These are phyloP conservation scores for Sclerotinia glacialis DNA, from an alignment of 2,329 filamentous ascomycete species.

Conservation along the genomic window DNA sequence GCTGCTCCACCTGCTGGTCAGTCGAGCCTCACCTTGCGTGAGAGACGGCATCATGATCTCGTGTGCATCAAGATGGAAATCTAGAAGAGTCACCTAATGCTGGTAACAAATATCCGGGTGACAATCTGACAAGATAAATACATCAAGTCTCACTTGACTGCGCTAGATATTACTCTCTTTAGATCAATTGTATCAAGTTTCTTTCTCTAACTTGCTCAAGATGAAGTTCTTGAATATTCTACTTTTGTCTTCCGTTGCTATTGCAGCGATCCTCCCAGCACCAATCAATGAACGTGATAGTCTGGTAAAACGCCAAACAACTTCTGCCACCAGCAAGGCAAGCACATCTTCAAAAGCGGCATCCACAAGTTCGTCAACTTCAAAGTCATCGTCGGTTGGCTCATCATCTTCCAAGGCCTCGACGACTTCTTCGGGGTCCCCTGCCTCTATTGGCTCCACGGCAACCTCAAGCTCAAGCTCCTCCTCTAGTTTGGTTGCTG, in stretches of 20 bases:
- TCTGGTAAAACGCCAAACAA: conserved; percentile 1
- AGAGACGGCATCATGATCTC: conserved; percentile 14
- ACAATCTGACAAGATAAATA: conserved; percentile 19
- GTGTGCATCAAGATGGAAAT: conserved; percentile 8
- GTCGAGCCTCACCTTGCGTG: conserved; percentile 18
- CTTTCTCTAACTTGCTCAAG: conserved; percentile 21
- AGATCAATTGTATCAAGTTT: conserved; percentile 18
- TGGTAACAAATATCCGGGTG: background rate
- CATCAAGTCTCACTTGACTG: conserved; percentile 13
- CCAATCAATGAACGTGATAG: conserved; percentile 13
- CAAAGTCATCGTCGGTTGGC: background rate
- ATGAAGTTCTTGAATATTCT: conserved; percentile 22
- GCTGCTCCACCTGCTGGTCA: conserved; percentile 1
- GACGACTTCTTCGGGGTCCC: conserved; percentile 6
- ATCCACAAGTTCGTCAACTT: conserved; percentile 2
- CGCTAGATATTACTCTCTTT: conserved; percentile 15
- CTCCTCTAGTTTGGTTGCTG: conserved; percentile 19
- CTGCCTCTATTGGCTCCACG: background rate
- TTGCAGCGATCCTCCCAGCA: conserved; percentile 9
- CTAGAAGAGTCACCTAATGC: background rate
- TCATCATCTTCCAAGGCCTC: conserved; percentile 4
- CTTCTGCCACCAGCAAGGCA: background rate
- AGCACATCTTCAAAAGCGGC: conserved; percentile 3
- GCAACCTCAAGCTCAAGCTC: conserved; percentile 12
- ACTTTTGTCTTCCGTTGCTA: conserved; percentile 12